These are phyloP conservation scores for Paxillus rubicundulus DNA, from an alignment of 768 basidiomycete species.

Conservation along the genomic window DNA sequence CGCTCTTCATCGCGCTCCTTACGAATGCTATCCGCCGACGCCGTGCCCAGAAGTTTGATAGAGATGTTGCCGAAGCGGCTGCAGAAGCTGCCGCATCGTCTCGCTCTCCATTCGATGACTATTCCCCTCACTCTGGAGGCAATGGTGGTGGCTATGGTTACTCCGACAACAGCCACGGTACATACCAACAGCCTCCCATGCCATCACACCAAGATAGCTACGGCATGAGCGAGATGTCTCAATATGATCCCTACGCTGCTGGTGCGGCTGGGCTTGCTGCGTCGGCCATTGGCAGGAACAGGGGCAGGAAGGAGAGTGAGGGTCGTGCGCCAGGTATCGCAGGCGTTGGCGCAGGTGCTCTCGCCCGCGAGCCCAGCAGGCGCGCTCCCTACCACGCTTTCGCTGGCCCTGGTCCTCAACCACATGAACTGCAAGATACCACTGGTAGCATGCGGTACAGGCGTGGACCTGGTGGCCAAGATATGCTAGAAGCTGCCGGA, in stretches of 20 bases:
- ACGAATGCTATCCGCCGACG: constrained; percentile 60
- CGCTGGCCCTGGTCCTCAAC: constrained; percentile 30
- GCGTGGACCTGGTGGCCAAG: constrained; percentile 21
- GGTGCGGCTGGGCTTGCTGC: constrained; percentile 20
- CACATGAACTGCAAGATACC: constrained; percentile 14
- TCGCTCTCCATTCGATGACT: constrained; percentile 53
- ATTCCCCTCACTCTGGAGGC: constrained; percentile 24
- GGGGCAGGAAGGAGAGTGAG: constrained; percentile 30
- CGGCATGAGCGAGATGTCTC: constrained; percentile 48
- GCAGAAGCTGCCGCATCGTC: constrained; percentile 57
- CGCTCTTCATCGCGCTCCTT: constrained; percentile 46
- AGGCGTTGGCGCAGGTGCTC: constrained; percentile 33
- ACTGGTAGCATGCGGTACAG: constrained; percentile 16
- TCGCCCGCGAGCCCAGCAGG: constrained; percentile 27
- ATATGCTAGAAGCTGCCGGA: constrained; percentile 29
- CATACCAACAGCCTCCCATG: constrained; percentile 49
- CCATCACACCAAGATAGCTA: constrained; percentile 41
- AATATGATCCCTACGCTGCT: constrained; percentile 37
- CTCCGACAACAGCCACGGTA: constrained; percentile 57
- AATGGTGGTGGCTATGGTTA: constrained; percentile 33
- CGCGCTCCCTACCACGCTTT: constrained; percentile 40
- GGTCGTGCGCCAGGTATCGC: constrained; percentile 41
- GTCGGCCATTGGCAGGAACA: constrained; percentile 19
- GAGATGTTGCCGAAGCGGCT: constrained; percentile 72
- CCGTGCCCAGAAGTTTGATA: constrained; percentile 62